Conservation (phyloP, 2,329 filamentous ascomycete genomes). For the Cladobotryum mycophilum region DNA sequence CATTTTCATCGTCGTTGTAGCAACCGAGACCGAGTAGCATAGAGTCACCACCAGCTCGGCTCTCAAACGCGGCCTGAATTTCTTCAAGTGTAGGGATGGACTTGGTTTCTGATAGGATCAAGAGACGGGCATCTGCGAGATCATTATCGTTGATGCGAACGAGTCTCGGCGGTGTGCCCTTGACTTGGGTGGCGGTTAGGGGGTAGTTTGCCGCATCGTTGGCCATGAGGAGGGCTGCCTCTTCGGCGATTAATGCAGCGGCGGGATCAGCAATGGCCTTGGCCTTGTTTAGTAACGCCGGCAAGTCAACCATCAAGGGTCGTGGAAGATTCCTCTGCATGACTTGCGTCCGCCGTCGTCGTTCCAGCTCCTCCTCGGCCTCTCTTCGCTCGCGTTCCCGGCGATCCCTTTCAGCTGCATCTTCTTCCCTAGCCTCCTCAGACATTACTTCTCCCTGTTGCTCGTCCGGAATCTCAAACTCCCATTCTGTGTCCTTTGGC, state of each 20-base stretch:
- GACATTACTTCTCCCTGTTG: constrained; percentile 50
- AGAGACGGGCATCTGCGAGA: constrained; percentile 67
- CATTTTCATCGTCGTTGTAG: constrained; percentile 71
- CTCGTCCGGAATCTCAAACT: constrained; percentile 85
- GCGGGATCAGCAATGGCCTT: constrained; percentile 55
- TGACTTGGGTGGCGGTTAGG: constrained; percentile 59
- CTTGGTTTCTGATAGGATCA: constrained; percentile 66
- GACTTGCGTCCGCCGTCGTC: constrained; percentile 81
- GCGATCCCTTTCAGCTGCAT: constrained; percentile 68
- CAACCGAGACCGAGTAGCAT: constrained; percentile 74
- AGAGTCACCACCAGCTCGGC: constrained; percentile 44
- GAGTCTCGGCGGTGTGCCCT: constrained; percentile 54
- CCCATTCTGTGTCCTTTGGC: constrained; percentile 90
- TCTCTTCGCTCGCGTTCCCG: constrained; percentile 68
- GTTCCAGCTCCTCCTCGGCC: constrained; percentile 69
- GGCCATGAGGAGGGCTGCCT: constrained; percentile 73
- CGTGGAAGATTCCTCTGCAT: constrained; percentile 79
- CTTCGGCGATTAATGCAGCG: constrained; percentile 64
- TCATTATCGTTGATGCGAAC: constrained; percentile 62
- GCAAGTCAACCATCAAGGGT: constrained; percentile 65
- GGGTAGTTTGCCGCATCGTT: constrained; percentile 74
- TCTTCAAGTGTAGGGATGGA: constrained; percentile 41
- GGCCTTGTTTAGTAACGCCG: constrained; percentile 59
- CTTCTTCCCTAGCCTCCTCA: constrained; percentile 47
- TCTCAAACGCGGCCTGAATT: constrained; percentile 49